These are phyloP conservation scores for Clarireedia sp. DNA, from an alignment of 2,329 filamentous ascomycete genomes.

Conservation along the genomic window DNA sequence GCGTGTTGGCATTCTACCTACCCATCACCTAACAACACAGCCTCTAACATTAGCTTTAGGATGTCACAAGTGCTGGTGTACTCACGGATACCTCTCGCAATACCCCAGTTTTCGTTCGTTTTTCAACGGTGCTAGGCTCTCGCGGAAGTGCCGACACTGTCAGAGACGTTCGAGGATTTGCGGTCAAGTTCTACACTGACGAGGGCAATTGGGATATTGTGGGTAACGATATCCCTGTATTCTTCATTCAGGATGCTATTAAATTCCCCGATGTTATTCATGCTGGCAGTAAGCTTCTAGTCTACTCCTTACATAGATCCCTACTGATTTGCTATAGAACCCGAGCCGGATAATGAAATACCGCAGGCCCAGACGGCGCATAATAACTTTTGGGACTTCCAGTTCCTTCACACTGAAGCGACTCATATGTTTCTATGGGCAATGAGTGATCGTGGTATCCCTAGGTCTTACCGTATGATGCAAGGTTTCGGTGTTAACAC, in stretches of 20 bases:
- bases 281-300: constrained; percentile 28
- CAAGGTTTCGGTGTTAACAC: constrained; percentile 82
- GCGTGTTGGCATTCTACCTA: neutral
- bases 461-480: constrained; percentile 75
- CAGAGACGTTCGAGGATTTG: constrained; percentile 75
- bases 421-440: constrained; percentile 77
- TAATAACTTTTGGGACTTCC: constrained; percentile 74
- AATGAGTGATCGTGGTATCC: constrained; percentile 67
- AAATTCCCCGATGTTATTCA: constrained; percentile 64
- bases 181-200: constrained; percentile 68
- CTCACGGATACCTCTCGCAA: constrained; percentile 60
- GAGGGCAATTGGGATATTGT: constrained; percentile 73
- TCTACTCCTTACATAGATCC: constrained; percentile 8
- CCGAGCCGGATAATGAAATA: constrained; percentile 61
- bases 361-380: constrained; percentile 65
- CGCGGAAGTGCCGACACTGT: constrained; percentile 73
- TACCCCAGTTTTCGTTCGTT: constrained; percentile 63
- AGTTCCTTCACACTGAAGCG: constrained; percentile 58
- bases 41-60: neutral
- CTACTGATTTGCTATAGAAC: constrained; percentile 41
- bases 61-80: constrained; percentile 52
- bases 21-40: neutral
- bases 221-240: constrained; percentile 67
- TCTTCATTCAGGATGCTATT: constrained; percentile 69
- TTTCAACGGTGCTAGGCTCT: constrained; percentile 71